Base-by-base conservation (phyloP, 1,284 basidiomycete species). In the Kalmanozyma brasiliensis region DNA sequence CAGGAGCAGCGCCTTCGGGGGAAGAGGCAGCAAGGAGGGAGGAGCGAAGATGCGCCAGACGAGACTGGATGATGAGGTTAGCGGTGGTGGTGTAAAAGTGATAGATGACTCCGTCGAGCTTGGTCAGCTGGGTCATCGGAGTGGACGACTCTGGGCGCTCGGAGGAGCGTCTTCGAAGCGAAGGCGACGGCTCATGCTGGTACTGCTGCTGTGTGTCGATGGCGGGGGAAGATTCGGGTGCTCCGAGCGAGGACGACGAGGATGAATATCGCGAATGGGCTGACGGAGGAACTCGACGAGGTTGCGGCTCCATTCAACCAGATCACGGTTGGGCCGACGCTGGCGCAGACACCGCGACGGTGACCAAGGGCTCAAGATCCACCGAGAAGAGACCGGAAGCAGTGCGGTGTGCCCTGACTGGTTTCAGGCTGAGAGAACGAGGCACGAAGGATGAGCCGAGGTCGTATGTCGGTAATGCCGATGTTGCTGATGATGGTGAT, bases 61-160 rank as follows among this genome's bases (percentile, higher is more conserved):
- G 72, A 2, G 77, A 62, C 45, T 82, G 76, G 5, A 77, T 68
- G 23, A 83, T 48, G 41, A 83, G 65, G 24, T 80, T 76, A 32
- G 75, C 69, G 1, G 82, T 79, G 66, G 83, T 83, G 43, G 75
- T 49, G 67, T 79, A 83, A 53, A 83, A 82, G 58, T 83, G 82
- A 65, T 81, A 74, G 26, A 59, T 46, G 49, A 75, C 68, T 17
- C 67, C 69, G 32, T 63, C 65, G 30, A 74, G 53, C 51, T 78
- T 73, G 33, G 64, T 56, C 24, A 53, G 22, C 35, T 71, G 62
- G 29, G 57, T 56, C 42, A 49, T 34, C 4, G 55, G 32, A 20
- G 51, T 24, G 10, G 40, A 16, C 19, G 41, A 30, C 10, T 52
- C 49, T 22, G 22, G 40, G 4, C 59, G 52, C 37, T 58, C 36